Percentiles rank a stretch among this genome's conserved stretches.
phyloP scores from a whole-genome alignment of 345 rosid genomes.

The Lumnitzera littorea region DNA sequence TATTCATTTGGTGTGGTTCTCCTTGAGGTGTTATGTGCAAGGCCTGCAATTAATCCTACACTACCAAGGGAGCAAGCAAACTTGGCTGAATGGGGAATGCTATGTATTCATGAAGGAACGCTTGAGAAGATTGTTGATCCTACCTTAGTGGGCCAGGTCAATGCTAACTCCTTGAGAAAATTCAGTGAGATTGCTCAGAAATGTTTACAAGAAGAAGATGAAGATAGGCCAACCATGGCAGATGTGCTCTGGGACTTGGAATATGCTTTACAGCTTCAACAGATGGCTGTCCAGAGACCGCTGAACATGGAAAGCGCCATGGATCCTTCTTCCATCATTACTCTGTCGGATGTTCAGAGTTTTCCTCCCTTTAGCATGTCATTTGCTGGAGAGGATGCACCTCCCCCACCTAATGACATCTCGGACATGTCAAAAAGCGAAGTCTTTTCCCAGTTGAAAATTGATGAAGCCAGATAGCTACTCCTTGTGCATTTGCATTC shows the following conservation, averaged over 20 bases:
- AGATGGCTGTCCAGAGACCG: slow-evolving; percentile 13
- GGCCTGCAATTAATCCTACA: slow-evolving; percentile 27
- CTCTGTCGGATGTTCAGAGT: slow-evolving; percentile 9
- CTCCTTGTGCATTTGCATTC: too few relatives aligned
- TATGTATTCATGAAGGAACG: slow-evolving; percentile 21
- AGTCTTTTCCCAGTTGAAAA: slow-evolving; percentile 10
- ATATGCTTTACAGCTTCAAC: slow-evolving; percentile 36
- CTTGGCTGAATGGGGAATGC: slow-evolving; percentile 44
- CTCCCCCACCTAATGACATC: slow-evolving; percentile 1
- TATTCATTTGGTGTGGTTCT: slow-evolving; percentile 55
- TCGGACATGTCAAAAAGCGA: not conserved
- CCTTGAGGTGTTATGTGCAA: slow-evolving; percentile 47
- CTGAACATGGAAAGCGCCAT: slow-evolving; percentile 19
- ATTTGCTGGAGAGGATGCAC: slow-evolving; percentile 7
- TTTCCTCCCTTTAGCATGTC: slow-evolving; percentile 23
- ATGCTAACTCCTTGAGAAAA: slow-evolving; percentile 35
- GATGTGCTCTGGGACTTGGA: slow-evolving; percentile 59
- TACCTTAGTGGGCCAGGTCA: slow-evolving; percentile 22
- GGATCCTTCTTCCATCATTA: slow-evolving; percentile 14
- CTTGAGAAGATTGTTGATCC: slow-evolving; percentile 43
- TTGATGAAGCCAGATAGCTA: slow-evolving; percentile 19
- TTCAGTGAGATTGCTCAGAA: slow-evolving; percentile 40
- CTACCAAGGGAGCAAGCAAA: slow-evolving; percentile 37
- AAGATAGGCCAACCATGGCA: slow-evolving; percentile 48
- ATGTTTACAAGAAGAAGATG: slow-evolving; percentile 47